phyloP scores from a whole-genome alignment of 2,329 filamentous ascomycete species.

The Fusarium falciforme region DNA sequence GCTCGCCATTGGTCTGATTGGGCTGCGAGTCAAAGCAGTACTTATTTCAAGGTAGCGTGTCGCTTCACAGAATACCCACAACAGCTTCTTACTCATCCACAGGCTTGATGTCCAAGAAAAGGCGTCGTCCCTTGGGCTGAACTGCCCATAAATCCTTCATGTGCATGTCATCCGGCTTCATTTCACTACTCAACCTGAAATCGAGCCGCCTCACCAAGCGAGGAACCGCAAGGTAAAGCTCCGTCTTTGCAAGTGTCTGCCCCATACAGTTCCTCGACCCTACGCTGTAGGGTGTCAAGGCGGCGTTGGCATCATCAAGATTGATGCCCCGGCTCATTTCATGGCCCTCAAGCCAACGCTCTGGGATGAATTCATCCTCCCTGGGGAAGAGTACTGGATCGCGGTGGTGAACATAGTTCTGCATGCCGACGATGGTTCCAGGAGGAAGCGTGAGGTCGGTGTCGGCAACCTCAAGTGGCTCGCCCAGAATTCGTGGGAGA shows the following conservation, averaged over 20 bases:
- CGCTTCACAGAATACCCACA: not conserved
- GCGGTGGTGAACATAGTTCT: not conserved
- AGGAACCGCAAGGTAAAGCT: not conserved
- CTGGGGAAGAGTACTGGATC: not conserved
- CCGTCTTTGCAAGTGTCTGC: not conserved
- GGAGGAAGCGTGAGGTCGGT: not conserved
- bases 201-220: not conserved
- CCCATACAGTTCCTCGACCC: not conserved
- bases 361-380: not conserved
- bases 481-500: not conserved
- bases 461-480: not conserved
- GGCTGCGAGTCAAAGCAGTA: not conserved
- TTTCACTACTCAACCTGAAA: not conserved
- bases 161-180: not conserved
- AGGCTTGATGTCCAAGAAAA: not conserved
- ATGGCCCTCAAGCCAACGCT: not conserved
- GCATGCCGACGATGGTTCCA: not conserved
- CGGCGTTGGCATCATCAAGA: not conserved
- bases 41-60: not conserved
- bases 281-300: not conserved
- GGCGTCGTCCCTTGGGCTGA: not conserved
- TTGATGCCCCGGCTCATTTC: not conserved
- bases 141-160: not conserved
- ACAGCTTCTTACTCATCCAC: not conserved
- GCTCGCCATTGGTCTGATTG: not conserved